Base-by-base conservation (phyloP, 2,329 filamentous ascomycete genomes). In the Arthroderma sp. region DNA sequence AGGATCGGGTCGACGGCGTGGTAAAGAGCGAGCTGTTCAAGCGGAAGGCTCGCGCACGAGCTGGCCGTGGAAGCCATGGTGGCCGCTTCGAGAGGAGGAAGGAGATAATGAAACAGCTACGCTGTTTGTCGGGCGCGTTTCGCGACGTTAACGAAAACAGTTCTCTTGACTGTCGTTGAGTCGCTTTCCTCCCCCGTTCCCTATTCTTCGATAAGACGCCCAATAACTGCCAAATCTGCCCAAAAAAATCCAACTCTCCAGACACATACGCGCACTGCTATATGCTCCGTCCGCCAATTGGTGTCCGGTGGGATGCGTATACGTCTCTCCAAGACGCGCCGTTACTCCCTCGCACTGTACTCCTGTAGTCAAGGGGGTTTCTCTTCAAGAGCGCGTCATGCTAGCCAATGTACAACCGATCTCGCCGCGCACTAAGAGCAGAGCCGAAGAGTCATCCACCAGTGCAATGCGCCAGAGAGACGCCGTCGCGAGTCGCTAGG, bases 1-100 rank as follows among this genome's bases (percentile, higher is more conserved):
- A 74, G 91, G 81, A 72, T 84, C 60, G 88, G 83, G 73, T 98
- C 93, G 70, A 84, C 86, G 65, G 89, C 84, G 74, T 94, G 86
- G 79, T 94, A 97, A 67, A 96, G 87, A 68, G 82, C 84, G 71
- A 96, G 81, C 70, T 87, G 80, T 71, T 91, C 87, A 70, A 87
- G 79, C 71, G 88, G 85, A 71, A 95, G 80, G 68, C 83, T 76
- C 57, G 80, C 83, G 76, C 90, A 81, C 73, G 88, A 85, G 64
- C 85, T 83, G 66, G 82, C 86, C 71, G 91, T 81, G 75, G 86
- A 83, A 77, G 91, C 88, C 90, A 95, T 95, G 75, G 74, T 79
- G 62, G 19, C 51, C 17, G 51, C 19, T 54, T 38, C 19, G 19
- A 54, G 44, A 39, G 38, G 17, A 21, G 55, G 23, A 19, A 15